Conservation (phyloP, 768 basidiomycete genomes). For the Phlegmacium glaucopus region DNA sequence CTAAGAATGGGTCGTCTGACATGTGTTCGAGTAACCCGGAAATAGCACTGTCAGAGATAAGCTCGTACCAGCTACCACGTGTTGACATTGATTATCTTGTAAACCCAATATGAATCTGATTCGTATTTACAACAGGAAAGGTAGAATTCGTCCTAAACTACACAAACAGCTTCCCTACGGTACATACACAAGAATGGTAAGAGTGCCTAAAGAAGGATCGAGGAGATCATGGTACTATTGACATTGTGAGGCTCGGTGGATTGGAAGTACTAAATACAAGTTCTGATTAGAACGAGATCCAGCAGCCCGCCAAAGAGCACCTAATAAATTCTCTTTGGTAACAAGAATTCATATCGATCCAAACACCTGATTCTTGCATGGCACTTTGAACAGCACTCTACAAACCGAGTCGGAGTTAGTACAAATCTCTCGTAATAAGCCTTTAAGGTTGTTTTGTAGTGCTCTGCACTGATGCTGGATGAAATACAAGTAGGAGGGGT, state of each 20-base stretch:
- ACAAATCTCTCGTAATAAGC: conserved; percentile 64
- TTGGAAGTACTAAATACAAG: conserved; percentile 58
- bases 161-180: conserved; percentile 21
- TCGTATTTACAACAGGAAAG: no score
- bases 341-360: conserved; percentile 39
- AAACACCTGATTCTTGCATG: conserved; percentile 58
- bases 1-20: no score
- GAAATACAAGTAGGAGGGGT: conserved; percentile 53
- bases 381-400: conserved; percentile 51
- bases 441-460: conserved; percentile 54
- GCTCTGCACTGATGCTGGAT: conserved; percentile 55
- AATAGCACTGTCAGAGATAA: no score
- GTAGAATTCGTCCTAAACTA: no score
- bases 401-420: conserved; percentile 44
- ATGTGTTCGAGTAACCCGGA: no score
- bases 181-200: conserved; percentile 43
- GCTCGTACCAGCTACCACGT: no score
- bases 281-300: conserved; percentile 35
- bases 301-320: conserved; percentile 54
- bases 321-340: not conserved
- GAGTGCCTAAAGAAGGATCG: conserved; percentile 55
- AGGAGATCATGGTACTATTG: conserved; percentile 48
- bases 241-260: conserved; percentile 60
- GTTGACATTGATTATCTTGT: no score
- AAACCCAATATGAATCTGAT: no score